Evolutionary conservation across 768 basidiomycete species (phyloP), one percentile per base, ranked within the genome.

Genomic region (Lenzites betulinus): DNA sequence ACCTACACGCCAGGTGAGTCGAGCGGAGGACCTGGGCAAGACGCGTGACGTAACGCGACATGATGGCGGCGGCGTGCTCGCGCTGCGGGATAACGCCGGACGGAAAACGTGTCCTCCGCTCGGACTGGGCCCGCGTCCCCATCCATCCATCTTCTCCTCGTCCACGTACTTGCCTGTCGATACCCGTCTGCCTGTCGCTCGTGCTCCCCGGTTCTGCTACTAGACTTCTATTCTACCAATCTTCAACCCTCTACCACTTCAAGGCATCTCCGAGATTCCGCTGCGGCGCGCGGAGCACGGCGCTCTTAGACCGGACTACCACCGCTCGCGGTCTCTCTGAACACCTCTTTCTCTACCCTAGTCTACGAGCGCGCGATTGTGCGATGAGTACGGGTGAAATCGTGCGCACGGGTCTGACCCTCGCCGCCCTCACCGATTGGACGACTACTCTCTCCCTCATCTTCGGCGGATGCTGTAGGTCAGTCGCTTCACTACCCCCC

Each of bases 381-480:
- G 47, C 47, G 28, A 52, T 59, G 51, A 51, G 64, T 56, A 41
- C 57, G 4, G 38, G 26, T 42, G 35, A 49, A 12, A 38, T 63
- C 35, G 26, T 63, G 26, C 51, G 61, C 38, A 5, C 30, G 11
- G 67, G 60, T 1, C 36, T 69, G 38, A 59, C 68, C 3, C 58
- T 69, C 44, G 57, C 63, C 13, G 56, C 61, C 41, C 49, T 68
- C 35, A 65, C 65, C 26, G 72, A 81, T 58, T 94, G 89, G 91
- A 56, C 81, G 8, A 74, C 84, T 11, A 86, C 92, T 0, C 71
- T 95, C 25, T 76, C 84, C 1, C 77, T 95, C 22, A 83, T 95
- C 11, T 95, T 97, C 69, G 93, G 93, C 1, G 95, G 95, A 1
- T 97, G 95, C 74, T 97, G 95, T 79, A 87, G 87, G 81, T 83